Conservation (phyloP, 768 basidiomycete species). For the Suillus occidentalis region DNA sequence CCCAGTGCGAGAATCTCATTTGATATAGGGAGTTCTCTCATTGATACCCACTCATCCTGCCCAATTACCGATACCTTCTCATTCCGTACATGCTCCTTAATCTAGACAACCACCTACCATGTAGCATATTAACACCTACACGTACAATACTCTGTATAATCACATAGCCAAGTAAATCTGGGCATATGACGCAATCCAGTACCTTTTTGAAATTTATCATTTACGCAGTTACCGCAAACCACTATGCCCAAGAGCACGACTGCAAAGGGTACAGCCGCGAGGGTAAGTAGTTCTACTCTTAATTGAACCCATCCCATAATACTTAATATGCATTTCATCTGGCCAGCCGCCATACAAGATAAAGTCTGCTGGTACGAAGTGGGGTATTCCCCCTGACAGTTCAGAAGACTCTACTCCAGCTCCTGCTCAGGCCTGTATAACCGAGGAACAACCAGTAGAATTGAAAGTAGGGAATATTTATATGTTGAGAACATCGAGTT, state of each 20-base stretch:
- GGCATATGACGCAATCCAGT: background rate
- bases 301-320: background rate
- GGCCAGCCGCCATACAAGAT: constrained; percentile 4
- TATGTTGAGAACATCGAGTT: background rate
- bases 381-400: background rate
- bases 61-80: background rate
- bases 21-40: constrained; percentile 19
- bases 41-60: background rate
- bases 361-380: constrained; percentile 1
- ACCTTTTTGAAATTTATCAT: background rate
- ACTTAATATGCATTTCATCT: background rate
- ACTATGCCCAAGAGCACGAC: background rate
- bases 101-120: background rate
- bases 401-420: background rate
- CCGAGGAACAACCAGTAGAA: background rate
- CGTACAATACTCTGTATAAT: background rate
- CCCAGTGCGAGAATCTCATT: constrained; percentile 44
- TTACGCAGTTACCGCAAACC: background rate
- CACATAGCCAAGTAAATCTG: background rate
- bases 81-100: background rate
- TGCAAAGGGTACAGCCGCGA: background rate
- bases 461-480: background rate
- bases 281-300: background rate
- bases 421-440: no score
- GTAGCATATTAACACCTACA: background rate